A percentile compares a stretch with the other conserved stretches of the same genome.
Conservation (phyloP, 352 stramenopile species). For the Globisporangium lucens region DNA sequence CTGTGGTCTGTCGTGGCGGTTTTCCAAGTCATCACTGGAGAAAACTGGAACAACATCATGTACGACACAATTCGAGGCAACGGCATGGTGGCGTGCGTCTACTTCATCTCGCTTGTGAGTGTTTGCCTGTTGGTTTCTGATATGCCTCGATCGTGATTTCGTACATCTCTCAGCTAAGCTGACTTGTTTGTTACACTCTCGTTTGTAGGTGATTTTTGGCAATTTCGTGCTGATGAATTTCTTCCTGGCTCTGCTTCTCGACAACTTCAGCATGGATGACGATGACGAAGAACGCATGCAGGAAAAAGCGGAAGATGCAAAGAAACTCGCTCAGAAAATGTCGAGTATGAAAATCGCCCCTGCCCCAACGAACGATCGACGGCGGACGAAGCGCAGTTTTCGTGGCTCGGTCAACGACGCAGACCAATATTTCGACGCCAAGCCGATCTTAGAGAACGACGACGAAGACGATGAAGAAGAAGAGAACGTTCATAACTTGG, state of each 20-base stretch:
- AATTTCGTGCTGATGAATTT: conserved; percentile 94
- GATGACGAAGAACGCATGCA: conserved; percentile 36
- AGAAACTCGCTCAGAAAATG: conserved; percentile 52
- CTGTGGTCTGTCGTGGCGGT: conserved; percentile 80
- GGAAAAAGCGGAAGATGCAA: conserved; percentile 49
- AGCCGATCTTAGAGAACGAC: conserved; percentile 16
- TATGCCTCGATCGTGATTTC: background rate
- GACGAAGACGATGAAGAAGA: conserved; percentile 38
- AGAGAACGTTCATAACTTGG: conserved; percentile 29
- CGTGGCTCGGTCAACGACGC: conserved; percentile 8
- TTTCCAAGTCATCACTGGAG: conserved; percentile 93
- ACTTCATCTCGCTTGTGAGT: conserved; percentile 84
- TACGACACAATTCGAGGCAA: conserved; percentile 90
- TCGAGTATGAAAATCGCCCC: conserved; percentile 53
- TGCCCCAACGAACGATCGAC: conserved; percentile 18
- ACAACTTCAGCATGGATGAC: conserved; percentile 86
- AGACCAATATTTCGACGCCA: conserved; percentile 5
- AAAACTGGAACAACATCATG: conserved; percentile 95
- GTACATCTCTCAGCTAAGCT: background rate
- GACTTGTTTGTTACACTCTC: background rate
- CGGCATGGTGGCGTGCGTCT: conserved; percentile 57
- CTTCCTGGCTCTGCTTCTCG: conserved; percentile 91
- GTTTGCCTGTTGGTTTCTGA: background rate
- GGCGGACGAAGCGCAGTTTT: conserved; percentile 18
- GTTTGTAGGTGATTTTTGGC: conserved; percentile 76